Evolutionary conservation across 1,139 yeast species (phyloP), one percentile per base, ranked within the genome.

Genomic region (Waltiozyma sp.): DNA sequence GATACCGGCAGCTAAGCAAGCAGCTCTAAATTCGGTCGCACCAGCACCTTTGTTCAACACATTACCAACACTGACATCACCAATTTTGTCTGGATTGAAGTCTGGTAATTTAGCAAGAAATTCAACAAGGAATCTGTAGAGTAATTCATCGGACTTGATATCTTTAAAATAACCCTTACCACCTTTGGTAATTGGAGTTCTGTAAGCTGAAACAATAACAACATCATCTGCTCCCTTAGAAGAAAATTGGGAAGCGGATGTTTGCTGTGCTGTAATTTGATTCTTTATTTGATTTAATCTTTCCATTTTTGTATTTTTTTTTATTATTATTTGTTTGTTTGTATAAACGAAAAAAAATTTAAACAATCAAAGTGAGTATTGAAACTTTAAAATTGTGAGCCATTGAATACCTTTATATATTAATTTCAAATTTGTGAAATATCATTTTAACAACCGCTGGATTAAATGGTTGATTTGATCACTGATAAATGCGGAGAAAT

Each of bases 31-130:
- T 65, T 87, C 96, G 46, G 81, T 80, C 45, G 89, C 94, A 58
- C 96, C 96, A 38, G 95, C 93, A 47, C 95, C 96, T 44, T 76
- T 74, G 66, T 87, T 86, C 59, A 88, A 72, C 39, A 87, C 96
- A 61, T 89, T 88, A 57, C 96, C 96, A 50, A 84, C 78, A 37
- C 82, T 81, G 49, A 88, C 80, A 56, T 88, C 96, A 55, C 82
- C 94, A 50, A 88, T 77, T 55, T 77, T 61, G 49, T 66, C 62
- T 42, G 80, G 77, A 47, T 80, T 70, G n/a, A 77, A 67, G 43
- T 79, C 69, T 6, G 45, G 41, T 40, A 74, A 60, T 55, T 72
- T 74, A 47, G 72, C 71, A 47, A 87, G 58, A 51, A 85, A 73
- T 40, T 77, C 82, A 48, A 68, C 66, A 49, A 87, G 66, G 49